Evolutionary conservation across 2,329 filamentous ascomycete genomes (phyloP).

Genomic region (Bertia moriformis): DNA sequence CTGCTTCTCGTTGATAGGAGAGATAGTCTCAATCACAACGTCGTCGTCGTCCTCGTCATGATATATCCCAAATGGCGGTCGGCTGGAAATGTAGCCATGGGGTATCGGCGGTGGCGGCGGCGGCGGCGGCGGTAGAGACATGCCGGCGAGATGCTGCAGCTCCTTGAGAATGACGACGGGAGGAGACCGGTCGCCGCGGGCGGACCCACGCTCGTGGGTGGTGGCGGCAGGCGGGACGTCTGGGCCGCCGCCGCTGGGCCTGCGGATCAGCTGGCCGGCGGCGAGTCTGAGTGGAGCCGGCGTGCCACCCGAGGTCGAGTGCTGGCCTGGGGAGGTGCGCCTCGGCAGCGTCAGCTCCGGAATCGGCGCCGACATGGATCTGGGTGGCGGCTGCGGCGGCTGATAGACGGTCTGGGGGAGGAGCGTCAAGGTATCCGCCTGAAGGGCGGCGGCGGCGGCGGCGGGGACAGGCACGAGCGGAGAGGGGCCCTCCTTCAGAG

Average conservation of each 20-base stretch:
- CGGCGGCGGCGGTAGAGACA: constrained; percentile 36
- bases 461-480: constrained; percentile 7
- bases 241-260: constrained; percentile 19
- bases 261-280: constrained; percentile 12
- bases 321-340: constrained; percentile 10
- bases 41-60: constrained; percentile 23
- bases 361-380: constrained; percentile 42
- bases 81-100: constrained; percentile 4
- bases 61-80: constrained; percentile 15
- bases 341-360: constrained; percentile 21
- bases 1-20: constrained; percentile 44
- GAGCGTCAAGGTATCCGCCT: not conserved
- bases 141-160: constrained; percentile 42
- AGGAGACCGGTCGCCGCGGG: constrained; percentile 35
- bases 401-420: constrained; percentile 35
- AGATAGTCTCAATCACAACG: constrained; percentile 39
- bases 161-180: constrained; percentile 47
- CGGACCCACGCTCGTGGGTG: constrained; percentile 31
- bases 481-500: too few species aligned
- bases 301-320: not conserved
- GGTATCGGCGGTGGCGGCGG: constrained; percentile 42
- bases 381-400: constrained; percentile 32
- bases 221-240: constrained; percentile 24
- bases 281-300: not conserved
- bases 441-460: not conserved